Base-by-base conservation (phyloP, 23 red algal genomes). In the Chondrus crispus region DNA sequence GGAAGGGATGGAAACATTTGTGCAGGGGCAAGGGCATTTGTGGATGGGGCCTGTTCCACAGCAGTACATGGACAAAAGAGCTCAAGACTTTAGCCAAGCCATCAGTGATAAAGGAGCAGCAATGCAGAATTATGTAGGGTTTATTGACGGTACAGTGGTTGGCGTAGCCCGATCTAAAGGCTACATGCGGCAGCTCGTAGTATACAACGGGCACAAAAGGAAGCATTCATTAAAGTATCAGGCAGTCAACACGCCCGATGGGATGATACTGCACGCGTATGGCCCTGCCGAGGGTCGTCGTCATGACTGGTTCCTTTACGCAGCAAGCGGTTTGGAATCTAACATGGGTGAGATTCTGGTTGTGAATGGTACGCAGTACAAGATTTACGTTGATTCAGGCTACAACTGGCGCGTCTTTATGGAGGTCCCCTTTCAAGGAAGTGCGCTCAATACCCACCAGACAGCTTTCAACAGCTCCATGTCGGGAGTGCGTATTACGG, bases 141-240 rank as follows among this genome's bases (percentile, higher is more conserved):
- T 83, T 62, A 62, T 83, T 26, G 78, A 83, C 41, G 45, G 78
- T 28, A 64, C 44, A 8, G 51, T 57, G 6, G 20, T 83, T 19
- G 51, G 51, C 4, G 24, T 83, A n/a, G 78, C 78, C 45, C 46
- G 47, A 26, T 47, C 45, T 13, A 60, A 60, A 38, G 78, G 47
- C 32, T 40, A 83, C 9, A 54, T 57, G 28, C 78, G 48, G 26
- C 78, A 83, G 78, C 5, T 35, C n/a, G 78, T 60, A 29, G 51
- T 83, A 38, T 74, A 74, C 57, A 87, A 44, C 54, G 55, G 82
- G 41, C 82, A 87, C 55, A 87, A 73, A 37, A 33, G 82, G 10
- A 69, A 58, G 28, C 60, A 66, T 3, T 24, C 37, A 14, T 20
- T 87, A 53, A 87, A 87, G 46, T 87, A 46, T 4, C 82, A 87